Evolutionary conservation across 305 asterid genomes (phyloP), one percentile per base, ranked within the genome.

Genomic region (Fraxinus velutina): DNA sequence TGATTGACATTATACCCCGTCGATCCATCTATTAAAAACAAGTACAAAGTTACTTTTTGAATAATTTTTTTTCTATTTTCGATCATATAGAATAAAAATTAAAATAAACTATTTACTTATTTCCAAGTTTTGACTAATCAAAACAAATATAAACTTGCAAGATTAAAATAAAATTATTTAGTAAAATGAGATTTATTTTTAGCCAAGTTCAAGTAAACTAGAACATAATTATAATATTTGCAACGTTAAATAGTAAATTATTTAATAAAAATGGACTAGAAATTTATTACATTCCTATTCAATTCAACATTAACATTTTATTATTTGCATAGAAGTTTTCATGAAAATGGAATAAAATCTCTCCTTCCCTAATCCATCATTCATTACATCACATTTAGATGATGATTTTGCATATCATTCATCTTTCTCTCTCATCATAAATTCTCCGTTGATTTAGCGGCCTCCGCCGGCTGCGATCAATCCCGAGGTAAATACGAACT

Each of bases 391-490:
- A 44, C 55, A 44, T 44, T 44, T 44, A 12, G 57, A 47, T 47
- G 57, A 13, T 44, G 57, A 47, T 44, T 44, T 12, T 62, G 72
- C 72, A 24, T 64, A 22, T 64, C 29, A 22, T 24, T 64, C 1
- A 2, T 21, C 33, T 10, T 2, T 64, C 33, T 64, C 72, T 64
- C 72, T 24, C 72, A 22, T 22, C 72, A 2, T 64, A 64, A 64
- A 64, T 12, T 64, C 72, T 64, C 72, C n/a, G 72, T 21, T 22
- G 2, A 68, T 29, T 68, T 9, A 9, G 74, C 39, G 17, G 74
- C 74, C 37, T 29, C 37, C 72, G 77, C 80, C 79, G 83, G 83
- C 62, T 55, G 71, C 80, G 86, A 80, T 82, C 84, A 64, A 22
- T 75, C 79, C 81, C 36, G 15, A 62, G 82, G 85, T 88, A 76